phyloP scores from a whole-genome alignment of 805 yeast species.

The Cyberlindnera veronae region DNA sequence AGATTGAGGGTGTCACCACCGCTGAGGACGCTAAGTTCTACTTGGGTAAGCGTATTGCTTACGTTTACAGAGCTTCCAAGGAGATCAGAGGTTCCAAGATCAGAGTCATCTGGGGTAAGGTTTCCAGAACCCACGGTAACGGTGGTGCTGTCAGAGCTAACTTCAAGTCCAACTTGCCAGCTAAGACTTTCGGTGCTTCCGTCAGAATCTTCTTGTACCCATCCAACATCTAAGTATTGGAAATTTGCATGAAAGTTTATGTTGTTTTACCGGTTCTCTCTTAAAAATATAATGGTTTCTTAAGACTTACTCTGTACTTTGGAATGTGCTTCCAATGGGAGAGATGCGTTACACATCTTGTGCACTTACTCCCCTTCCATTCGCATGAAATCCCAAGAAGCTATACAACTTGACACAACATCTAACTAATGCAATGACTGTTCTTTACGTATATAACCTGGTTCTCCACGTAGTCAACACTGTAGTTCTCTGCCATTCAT shows the following conservation, averaged over 20 bases:
- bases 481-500: too few species aligned
- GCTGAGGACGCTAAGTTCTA: conserved; percentile 97
- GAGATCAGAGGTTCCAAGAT: conserved; percentile 98
- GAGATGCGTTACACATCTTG: conserved; percentile 7
- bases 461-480: not conserved
- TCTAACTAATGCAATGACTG: not conserved
- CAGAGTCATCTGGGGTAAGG: conserved; percentile 99
- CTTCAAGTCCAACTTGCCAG: conserved; percentile 98
- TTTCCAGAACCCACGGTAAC: conserved; percentile 98
- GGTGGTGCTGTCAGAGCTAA: conserved; percentile 97
- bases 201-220: conserved; percentile 99
- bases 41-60: conserved; percentile 99
- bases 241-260: conserved; percentile 18
- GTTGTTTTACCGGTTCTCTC: conserved; percentile 18
- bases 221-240: conserved; percentile 83
- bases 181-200: conserved; percentile 99
- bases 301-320: conserved; percentile 1
- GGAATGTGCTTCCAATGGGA: too few species aligned
- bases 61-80: conserved; percentile 98
- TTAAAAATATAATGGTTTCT: conserved; percentile 19
- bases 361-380: conserved; percentile 3
- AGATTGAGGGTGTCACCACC: conserved; percentile 92
- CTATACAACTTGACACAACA: not conserved
- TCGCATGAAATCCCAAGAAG: not conserved
- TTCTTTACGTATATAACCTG: not conserved